Conservation (phyloP, 164 flowering plant species). For the Macadamia integrifolia region DNA sequence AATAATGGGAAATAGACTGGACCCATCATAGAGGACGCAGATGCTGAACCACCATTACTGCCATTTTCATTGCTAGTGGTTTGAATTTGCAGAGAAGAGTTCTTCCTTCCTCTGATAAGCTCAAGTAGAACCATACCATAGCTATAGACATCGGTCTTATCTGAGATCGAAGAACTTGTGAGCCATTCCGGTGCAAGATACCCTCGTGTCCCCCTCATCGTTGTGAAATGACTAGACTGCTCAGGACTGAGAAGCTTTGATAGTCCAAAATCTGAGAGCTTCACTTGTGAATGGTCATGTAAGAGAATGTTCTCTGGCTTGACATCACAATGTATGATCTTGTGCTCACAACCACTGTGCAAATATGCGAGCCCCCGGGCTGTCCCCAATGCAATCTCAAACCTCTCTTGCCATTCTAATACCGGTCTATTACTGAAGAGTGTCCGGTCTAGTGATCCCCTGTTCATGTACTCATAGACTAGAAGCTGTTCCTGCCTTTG, state of each 20-base stretch:
- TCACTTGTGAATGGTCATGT: constrained; percentile 58
- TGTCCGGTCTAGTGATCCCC: constrained; percentile 63
- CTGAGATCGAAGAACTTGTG: constrained; percentile 78
- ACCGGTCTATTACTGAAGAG: constrained; percentile 67
- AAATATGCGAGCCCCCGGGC: constrained; percentile 88
- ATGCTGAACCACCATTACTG: constrained; percentile 13
- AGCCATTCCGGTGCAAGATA: constrained; percentile 98
- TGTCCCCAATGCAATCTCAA: constrained; percentile 73
- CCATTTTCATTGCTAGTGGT: constrained; percentile 29
- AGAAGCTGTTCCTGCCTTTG: constrained; percentile 56
- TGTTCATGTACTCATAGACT: constrained; percentile 91
- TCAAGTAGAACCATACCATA: constrained; percentile 91
- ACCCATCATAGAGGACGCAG: constrained; percentile 27
- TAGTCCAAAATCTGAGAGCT: constrained; percentile 88
- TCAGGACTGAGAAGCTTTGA: constrained; percentile 71
- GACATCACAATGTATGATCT: constrained; percentile 85
- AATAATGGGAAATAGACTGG: constrained; percentile 60
- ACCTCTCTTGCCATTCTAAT: constrained; percentile 83
- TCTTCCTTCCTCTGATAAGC: constrained; percentile 77
- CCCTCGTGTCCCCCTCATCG: constrained; percentile 94
- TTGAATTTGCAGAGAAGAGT: constrained; percentile 35
- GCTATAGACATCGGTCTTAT: constrained; percentile 90
- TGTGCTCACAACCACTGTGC: constrained; percentile 72
- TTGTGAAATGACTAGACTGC: constrained; percentile 70
- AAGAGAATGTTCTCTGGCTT: constrained; percentile 89